These are phyloP conservation scores for Austroboletus festivus DNA, from an alignment of 768 basidiomycete species.

Conservation along the genomic window DNA sequence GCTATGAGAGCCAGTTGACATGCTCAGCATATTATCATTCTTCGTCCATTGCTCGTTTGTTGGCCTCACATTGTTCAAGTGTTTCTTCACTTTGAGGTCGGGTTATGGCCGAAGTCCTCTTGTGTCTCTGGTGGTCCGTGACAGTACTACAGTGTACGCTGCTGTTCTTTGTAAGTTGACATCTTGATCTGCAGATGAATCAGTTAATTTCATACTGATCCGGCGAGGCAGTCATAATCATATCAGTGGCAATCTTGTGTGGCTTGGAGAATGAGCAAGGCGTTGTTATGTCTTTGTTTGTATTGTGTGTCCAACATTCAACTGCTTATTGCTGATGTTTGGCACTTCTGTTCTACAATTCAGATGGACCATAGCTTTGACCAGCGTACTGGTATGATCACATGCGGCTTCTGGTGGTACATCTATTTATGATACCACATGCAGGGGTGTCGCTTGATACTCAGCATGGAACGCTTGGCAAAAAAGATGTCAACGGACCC, in stretches of 20 bases:
- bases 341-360: neutral
- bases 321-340: slow-evolving; percentile 1
- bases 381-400: slow-evolving; percentile 12
- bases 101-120: neutral
- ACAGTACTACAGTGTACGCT: neutral
- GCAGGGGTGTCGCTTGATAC: slow-evolving; percentile 27
- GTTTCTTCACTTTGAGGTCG: neutral
- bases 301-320: neutral
- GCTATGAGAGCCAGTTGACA: neutral
- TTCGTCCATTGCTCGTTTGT: slow-evolving; percentile 15
- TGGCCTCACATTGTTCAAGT: slow-evolving; percentile 19
- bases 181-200: no score
- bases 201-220: no score
- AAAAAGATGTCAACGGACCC: neutral
- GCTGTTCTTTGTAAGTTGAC: neutral
- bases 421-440: neutral
- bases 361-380: slow-evolving; percentile 15
- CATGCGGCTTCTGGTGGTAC: neutral
- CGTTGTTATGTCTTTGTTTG: slow-evolving; percentile 6
- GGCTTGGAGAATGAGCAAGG: neutral
- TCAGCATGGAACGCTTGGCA: slow-evolving; percentile 23
- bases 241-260: slow-evolving; percentile 2
- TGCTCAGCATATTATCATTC: slow-evolving; percentile 12
- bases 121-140: neutral
- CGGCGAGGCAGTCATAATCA: neutral